Conservation (phyloP, 1,139 yeast species). For the Scheffersomyces quercinus region DNA sequence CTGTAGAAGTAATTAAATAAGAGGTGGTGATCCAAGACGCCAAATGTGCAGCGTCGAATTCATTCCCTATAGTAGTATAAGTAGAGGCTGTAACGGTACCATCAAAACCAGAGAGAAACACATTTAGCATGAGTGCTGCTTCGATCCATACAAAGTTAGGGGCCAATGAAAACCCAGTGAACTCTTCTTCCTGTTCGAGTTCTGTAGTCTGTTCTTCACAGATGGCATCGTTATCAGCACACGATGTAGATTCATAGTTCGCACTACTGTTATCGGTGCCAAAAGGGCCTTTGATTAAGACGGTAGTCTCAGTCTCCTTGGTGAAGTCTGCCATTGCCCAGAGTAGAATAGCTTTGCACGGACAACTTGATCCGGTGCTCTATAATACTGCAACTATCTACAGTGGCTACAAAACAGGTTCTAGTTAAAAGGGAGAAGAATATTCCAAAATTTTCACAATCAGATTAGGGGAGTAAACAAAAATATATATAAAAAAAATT, state of each 20-base stretch:
- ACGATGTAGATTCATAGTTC: too few relatives aligned
- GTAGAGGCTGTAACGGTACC: conserved; percentile 15
- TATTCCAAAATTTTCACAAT: too few relatives aligned
- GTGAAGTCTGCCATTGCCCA: neutral
- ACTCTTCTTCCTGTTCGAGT: conserved; percentile 1
- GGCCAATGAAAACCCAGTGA: conserved; percentile 9
- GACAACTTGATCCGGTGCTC: too few relatives aligned
- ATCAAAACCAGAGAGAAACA: conserved; percentile 19
- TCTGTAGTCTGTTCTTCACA: too few relatives aligned
- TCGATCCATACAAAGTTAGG: conserved; percentile 23
- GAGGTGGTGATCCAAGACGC: conserved; percentile 42
- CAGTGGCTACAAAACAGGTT: too few relatives aligned
- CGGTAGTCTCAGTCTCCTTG: neutral
- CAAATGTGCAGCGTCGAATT: conserved; percentile 35
- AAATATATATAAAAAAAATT: too few relatives aligned
- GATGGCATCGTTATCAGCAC: too few relatives aligned
- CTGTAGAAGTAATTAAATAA: conserved; percentile 32
- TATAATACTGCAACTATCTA: too few relatives aligned
- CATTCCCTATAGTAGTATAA: conserved; percentile 15
- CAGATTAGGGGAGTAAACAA: too few relatives aligned
- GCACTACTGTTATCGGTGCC: too few relatives aligned
- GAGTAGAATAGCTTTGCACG: too few relatives aligned
- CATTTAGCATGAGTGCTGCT: conserved; percentile 23
- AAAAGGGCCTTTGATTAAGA: neutral
- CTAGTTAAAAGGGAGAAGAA: too few relatives aligned